Conservation (phyloP, 805 yeast genomes). For the Candida rishiriensis region DNA sequence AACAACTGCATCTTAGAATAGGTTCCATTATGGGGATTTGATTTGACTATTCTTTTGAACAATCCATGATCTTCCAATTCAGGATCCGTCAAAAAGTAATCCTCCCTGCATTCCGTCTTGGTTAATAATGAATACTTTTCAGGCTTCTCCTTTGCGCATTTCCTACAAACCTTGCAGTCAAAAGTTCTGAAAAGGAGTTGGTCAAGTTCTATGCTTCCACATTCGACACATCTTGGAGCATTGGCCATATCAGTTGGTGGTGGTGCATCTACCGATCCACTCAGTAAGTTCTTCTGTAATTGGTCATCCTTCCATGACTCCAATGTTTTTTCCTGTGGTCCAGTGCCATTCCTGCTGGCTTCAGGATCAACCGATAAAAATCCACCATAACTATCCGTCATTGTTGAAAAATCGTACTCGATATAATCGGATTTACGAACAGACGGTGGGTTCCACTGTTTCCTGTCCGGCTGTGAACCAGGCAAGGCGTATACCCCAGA, state of each 20-base stretch:
- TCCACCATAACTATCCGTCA: conserved; percentile 88
- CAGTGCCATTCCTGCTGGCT: conserved; percentile 17
- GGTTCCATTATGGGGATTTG: conserved; percentile 89
- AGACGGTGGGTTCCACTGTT: conserved; percentile 36
- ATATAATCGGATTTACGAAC: conserved; percentile 64
- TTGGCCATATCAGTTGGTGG: conserved; percentile 69
- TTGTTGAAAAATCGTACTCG: conserved; percentile 84
- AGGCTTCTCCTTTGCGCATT: conserved; percentile 67
- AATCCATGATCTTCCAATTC: conserved; percentile 70
- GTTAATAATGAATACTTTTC: conserved; percentile 89
- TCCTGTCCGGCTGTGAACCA: background rate
- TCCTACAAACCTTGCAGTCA: conserved; percentile 69
- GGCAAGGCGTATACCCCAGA: no score
- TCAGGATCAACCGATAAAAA: conserved; percentile 46
- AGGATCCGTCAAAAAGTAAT: conserved; percentile 89
- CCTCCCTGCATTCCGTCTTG: conserved; percentile 92
- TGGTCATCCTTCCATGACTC: conserved; percentile 58
- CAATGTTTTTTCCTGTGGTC: conserved; percentile 34
- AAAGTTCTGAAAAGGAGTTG: conserved; percentile 66
- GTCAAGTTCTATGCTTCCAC: conserved; percentile 78
- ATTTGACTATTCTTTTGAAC: conserved; percentile 76
- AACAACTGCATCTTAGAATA: conserved; percentile 91
- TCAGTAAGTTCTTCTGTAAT: conserved; percentile 16
- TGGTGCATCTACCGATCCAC: conserved; percentile 48
- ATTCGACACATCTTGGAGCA: conserved; percentile 82